These are phyloP conservation scores for sorghum (Sorghum bicolor) DNA, from an alignment of 176 grass and related monocot species.

Conservation along the genomic window DNA sequence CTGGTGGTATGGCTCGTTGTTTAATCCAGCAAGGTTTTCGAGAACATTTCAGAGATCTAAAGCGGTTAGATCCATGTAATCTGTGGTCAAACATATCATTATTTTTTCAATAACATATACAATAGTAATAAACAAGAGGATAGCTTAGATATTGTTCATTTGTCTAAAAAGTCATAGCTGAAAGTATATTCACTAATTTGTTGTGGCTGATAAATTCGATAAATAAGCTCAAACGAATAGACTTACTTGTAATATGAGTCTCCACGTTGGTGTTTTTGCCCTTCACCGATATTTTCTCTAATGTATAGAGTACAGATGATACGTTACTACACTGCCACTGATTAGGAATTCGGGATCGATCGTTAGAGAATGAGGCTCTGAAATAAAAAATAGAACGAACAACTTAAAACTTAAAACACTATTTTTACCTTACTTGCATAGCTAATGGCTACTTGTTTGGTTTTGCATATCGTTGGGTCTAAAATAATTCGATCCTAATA, in stretches of 20 bases:
- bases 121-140: background rate
- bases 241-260: background rate
- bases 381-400: too few species aligned
- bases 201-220: too few species aligned
- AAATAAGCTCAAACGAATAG: too few species aligned
- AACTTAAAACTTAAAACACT: too few species aligned
- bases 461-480: too few species aligned
- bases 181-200: too few species aligned
- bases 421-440: too few species aligned
- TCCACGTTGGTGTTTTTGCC: background rate
- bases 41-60: conserved; percentile 8
- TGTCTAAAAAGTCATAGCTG: too few species aligned
- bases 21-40: background rate
- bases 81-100: background rate
- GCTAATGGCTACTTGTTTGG: background rate
- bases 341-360: background rate
- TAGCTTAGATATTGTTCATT: background rate
- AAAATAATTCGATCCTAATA: too few species aligned
- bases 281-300: background rate
- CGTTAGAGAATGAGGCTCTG: too few species aligned
- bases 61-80: background rate
- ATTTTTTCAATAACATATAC: background rate
- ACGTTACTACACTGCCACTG: too few species aligned
- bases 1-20: background rate
- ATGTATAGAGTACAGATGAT: too few species aligned